These are phyloP conservation scores for Ustilago trichophora DNA, from an alignment of 1,284 basidiomycete genomes.

Conservation along the genomic window DNA sequence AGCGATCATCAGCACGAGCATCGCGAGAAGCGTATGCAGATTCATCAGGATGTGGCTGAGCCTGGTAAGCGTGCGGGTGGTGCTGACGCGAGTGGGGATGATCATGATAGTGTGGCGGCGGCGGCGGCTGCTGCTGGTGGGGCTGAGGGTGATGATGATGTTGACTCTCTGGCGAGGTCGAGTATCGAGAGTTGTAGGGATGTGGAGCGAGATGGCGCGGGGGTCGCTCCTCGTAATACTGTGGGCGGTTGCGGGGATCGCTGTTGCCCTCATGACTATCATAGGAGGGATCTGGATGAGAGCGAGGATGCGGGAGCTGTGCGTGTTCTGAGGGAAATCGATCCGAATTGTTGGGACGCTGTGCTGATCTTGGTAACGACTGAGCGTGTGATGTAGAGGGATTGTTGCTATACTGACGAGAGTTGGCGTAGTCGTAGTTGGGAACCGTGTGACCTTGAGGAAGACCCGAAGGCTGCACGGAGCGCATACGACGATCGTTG, in stretches of 20 bases:
- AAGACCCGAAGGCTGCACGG: constrained; percentile 19
- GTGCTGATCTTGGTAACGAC: neutral
- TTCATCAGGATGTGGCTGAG: constrained; percentile 7
- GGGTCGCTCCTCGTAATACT: constrained; percentile 4
- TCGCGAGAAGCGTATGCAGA: neutral
- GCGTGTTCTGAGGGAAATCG: neutral
- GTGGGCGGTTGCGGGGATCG: neutral
- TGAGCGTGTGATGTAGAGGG: constrained; percentile 1
- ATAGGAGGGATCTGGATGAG: constrained; percentile 1
- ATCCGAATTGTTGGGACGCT: neutral
- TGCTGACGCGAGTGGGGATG: neutral
- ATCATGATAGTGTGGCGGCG: neutral
- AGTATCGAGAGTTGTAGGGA: too few species aligned
- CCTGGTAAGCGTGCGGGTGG: neutral
- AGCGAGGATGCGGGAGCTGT: neutral
- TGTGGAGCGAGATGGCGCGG: too few species aligned
- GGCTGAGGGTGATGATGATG: neutral
- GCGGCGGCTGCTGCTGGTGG: constrained; percentile 6
- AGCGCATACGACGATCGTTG: constrained; percentile 8
- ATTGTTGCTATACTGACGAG: constrained; percentile 1
- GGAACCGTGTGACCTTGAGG: constrained; percentile 17
- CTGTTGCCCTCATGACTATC: constrained; percentile 2
- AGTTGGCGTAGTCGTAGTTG: neutral
- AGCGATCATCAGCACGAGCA: constrained; percentile 1
- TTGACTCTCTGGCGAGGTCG: too few species aligned